Base-by-base conservation (phyloP, 768 basidiomycete species). In the Tephrocybe sp. region DNA sequence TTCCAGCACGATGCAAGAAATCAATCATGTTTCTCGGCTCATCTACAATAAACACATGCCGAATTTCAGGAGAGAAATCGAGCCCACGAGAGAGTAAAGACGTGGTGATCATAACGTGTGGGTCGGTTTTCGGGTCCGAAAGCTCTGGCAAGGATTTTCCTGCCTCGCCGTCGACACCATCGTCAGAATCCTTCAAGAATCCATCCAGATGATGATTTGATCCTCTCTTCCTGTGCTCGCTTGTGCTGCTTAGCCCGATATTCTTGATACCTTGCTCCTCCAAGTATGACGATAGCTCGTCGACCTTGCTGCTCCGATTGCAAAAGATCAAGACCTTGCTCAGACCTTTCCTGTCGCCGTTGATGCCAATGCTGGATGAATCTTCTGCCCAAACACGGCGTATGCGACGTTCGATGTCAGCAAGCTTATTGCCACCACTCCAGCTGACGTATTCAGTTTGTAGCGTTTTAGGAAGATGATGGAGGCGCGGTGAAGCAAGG, bases 1-100 rank as follows among this genome's bases (percentile, higher is more conserved):
- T 71, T 13, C 94, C 94, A 0, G 94, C 94, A 3, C 94, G 83
- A 68, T 97, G 94, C 52, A 97, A 64, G 63, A 95, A 94, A 65
- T 97, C 94, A 31, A 94, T 78, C 76, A 88, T 88, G 63, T 92
- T 94, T 56, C 88, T 72, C 16, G 94, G 93, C 60, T 88, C 82
- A 57, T 95, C 94, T 19, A 90, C 76, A 55, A 95, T 85, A 64
- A 97, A 86, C 2, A 95, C 88, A 58, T 94, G 83, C 53, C 78
- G 76, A 57, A 95, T 81, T 3, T 71, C 70, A 0, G 91, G 84
- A 12, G 83, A 73, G 60, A 97, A 97, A 64, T 97, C 94, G 1
- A 95, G 78, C 1, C 94, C 94, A 16, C 94, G 81, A 9, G 91
- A 92, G 22, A 97, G 83, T 27, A 97, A 74, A 4, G 92, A 94